Percentiles rank a stretch among this genome's conserved stretches.
phyloP scores from a whole-genome alignment of 1,284 basidiomycete genomes.

The Schizopora paradoxa region DNA sequence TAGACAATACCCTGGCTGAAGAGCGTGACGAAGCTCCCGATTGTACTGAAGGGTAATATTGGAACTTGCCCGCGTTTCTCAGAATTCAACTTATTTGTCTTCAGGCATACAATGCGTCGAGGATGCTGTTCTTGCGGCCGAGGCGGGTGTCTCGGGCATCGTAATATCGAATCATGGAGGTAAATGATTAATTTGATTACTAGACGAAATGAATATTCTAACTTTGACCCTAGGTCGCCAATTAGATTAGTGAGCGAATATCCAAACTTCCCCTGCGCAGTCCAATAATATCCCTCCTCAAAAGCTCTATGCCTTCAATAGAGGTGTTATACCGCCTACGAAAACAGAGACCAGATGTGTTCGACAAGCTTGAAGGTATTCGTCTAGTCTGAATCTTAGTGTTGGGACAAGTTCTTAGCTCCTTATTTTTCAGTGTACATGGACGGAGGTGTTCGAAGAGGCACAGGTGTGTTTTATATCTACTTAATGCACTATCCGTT shows the following conservation, averaged over 20 bases:
- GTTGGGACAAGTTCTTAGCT: not conserved
- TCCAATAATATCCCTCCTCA: not conserved
- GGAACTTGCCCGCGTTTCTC: not conserved
- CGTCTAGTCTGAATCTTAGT: not conserved
- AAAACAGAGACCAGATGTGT: slow-evolving; percentile 69
- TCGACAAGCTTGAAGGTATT: slow-evolving; percentile 62
- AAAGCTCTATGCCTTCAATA: slow-evolving; percentile 63
- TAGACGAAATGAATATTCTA: slow-evolving; percentile 21
- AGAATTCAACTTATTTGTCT: slow-evolving; percentile 14
- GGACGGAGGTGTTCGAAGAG: slow-evolving; percentile 83
- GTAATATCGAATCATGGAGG: slow-evolving; percentile 92
- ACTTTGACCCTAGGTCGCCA: slow-evolving; percentile 55
- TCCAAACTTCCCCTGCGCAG: not conserved
- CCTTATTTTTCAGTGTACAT: slow-evolving; percentile 61
- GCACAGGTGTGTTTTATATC: slow-evolving; percentile 52
- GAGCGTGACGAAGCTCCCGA: slow-evolving; percentile 69
- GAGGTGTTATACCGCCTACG: slow-evolving; percentile 75
- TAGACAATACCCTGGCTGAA: slow-evolving; percentile 78
- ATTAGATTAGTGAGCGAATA: slow-evolving; percentile 62
- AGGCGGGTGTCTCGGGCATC: slow-evolving; percentile 82
- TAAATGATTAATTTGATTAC: slow-evolving; percentile 31
- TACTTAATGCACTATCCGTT: slow-evolving; percentile 4
- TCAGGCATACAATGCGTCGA: slow-evolving; percentile 72
- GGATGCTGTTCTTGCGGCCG: slow-evolving; percentile 85
- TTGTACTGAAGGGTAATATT: slow-evolving; percentile 72